Conservation (phyloP, 495 filamentous ascomycete species). For the Penicillium cataractarum region DNA sequence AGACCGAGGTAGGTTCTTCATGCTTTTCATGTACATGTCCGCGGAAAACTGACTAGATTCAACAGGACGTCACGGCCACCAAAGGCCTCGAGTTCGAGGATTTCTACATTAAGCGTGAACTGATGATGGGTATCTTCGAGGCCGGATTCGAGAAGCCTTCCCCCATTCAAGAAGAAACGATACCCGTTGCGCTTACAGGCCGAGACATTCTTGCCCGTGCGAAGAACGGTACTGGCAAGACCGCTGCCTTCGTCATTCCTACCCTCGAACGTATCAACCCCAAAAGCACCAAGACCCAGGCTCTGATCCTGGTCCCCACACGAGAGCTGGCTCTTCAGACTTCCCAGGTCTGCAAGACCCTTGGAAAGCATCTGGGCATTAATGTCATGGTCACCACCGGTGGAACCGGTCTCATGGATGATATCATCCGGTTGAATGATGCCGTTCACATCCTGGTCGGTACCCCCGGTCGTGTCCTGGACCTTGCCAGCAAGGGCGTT, state of each 20-base stretch:
- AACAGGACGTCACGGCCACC: constrained; percentile 94
- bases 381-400: constrained; percentile 99
- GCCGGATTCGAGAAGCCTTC: constrained; percentile 98
- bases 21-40: not conserved
- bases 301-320: constrained; percentile 93
- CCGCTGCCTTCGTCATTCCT: constrained; percentile 95
- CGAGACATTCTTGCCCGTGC: constrained; percentile 94
- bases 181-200: constrained; percentile 93
- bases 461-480: constrained; percentile 92
- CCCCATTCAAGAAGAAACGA: constrained; percentile 98
- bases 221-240: constrained; percentile 99
- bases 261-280: constrained; percentile 94
- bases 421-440: constrained; percentile 93
- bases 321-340: constrained; percentile 98
- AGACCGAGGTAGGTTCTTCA: constrained; percentile 79
- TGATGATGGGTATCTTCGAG: constrained; percentile 99
- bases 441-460: constrained; percentile 97
- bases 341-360: constrained; percentile 96
- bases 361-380: constrained; percentile 93
- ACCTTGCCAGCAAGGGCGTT: constrained; percentile 91
- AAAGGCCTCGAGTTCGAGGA: constrained; percentile 98
- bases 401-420: constrained; percentile 91
- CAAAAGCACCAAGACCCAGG: constrained; percentile 92
- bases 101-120: constrained; percentile 88
- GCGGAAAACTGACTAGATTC: constrained; percentile 25